Base-by-base conservation (phyloP, 306 rosid genomes). In the Cajanus cajan region DNA sequence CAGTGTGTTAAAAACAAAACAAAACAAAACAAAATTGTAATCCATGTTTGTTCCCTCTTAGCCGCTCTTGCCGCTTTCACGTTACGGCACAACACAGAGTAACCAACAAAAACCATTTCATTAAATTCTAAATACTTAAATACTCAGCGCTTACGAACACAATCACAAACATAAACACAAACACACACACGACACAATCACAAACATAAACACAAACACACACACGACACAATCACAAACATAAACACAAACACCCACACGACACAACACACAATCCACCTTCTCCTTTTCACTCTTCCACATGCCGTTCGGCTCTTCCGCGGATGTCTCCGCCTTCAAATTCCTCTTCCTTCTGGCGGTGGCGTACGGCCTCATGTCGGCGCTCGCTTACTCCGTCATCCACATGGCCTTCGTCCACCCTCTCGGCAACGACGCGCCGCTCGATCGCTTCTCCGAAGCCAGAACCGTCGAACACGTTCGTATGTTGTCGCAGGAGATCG, bases 321-420 rank as follows among this genome's bases (percentile, higher is more conserved):
- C 78, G 18, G 97, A 95, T 78, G 90, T 50, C 0, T 71, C 92
- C 11, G 97, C 84, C n/a, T 87, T 90, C 85, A 96, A 88, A 76
- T 83, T 96, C 41, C 13, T 96, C 33, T 33, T 91, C 48, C 72
- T 86, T 62, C 55, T 95, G 71, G 83, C 84, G 21, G 68, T 78
- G 57, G 24, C 86, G 80, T 95, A 89, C 87, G 90, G 89, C 6
- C 86, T 93, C 58, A 41, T 95, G 80, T 85, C 99, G 68, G 58
- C 86, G 80, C 86, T 95, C 13, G 73, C 80, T 8, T 74, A 93
- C 79, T 90, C 90, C 78, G 82, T 90, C 51, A 11, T 89, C 57
- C 80, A 95, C 85, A 91, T 95, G 98, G 89, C 87, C 89, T 90
- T 93, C 87, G 71, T 95, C 16, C 82, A 51, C 51, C 98, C 98